These are phyloP conservation scores for Arthrocladium fulminans DNA, from an alignment of 2,329 filamentous ascomycete genomes.

Conservation along the genomic window DNA sequence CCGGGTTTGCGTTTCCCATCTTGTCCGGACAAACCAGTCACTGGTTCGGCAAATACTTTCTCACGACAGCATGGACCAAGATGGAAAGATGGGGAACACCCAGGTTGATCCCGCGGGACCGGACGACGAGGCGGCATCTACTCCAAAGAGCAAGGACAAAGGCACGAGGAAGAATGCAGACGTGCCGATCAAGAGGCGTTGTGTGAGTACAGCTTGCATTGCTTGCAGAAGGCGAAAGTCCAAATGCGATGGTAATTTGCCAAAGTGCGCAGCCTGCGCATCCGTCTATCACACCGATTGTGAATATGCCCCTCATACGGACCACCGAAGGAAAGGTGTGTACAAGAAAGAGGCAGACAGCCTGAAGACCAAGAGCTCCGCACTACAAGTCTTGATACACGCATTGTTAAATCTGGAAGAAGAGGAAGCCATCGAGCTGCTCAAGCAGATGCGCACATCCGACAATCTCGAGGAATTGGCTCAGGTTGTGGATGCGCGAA, in stretches of 20 bases:
- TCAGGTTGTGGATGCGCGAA: constrained; percentile 47
- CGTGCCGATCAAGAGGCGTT: constrained; percentile 54
- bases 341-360: constrained; percentile 90
- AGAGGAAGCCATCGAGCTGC: constrained; percentile 70
- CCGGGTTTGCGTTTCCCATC: no score
- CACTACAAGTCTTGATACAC: constrained; percentile 83
- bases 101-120: neutral
- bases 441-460: constrained; percentile 80
- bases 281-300: constrained; percentile 74
- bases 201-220: constrained; percentile 76
- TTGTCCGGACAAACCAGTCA: no score
- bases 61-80: neutral
- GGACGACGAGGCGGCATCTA: neutral
- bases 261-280: constrained; percentile 89
- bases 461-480: constrained; percentile 62
- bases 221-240: constrained; percentile 69
- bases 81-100: neutral
- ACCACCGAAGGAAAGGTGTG: constrained; percentile 91
- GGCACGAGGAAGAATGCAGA: constrained; percentile 25
- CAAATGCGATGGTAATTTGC: constrained; percentile 85
- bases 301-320: constrained; percentile 90
- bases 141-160: constrained; percentile 25
- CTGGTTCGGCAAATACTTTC: no score
- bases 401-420: constrained; percentile 86
- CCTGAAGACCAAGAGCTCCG: constrained; percentile 77